Conservation (phyloP, 2,329 filamentous ascomycete genomes). For the Akanthomyces lecanii region DNA sequence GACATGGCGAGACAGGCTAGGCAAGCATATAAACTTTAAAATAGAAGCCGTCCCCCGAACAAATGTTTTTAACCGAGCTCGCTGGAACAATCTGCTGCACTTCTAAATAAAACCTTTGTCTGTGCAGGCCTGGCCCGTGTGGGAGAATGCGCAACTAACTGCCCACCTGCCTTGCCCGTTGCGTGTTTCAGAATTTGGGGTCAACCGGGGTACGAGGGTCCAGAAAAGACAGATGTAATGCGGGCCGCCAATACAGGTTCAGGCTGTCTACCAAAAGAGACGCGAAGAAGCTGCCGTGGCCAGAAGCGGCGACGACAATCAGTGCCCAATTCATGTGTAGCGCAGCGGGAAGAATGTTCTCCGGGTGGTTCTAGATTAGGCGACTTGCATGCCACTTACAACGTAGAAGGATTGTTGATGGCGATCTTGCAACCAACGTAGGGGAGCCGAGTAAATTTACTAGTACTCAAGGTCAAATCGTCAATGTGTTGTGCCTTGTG, state of each 20-base stretch:
- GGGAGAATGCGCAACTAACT: neutral
- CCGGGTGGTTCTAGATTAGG: neutral
- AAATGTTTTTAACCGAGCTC: neutral
- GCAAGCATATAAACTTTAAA: neutral
- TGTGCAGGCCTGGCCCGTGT: constrained; percentile 10
- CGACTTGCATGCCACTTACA: neutral
- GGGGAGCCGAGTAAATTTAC: too few relatives aligned
- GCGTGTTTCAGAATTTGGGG: constrained; percentile 9
- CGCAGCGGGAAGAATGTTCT: neutral
- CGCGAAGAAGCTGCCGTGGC: neutral
- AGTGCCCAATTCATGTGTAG: neutral
- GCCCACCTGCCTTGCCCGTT: neutral
- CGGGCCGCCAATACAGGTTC: neutral
- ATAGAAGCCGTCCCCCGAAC: neutral
- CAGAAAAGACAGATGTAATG: neutral
- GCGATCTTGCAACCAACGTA: neutral
- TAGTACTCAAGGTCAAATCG: neutral
- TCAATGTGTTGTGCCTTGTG: neutral
- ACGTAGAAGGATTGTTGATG: too few relatives aligned
- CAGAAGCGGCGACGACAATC: neutral
- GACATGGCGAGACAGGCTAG: constrained; percentile 7
- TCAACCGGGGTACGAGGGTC: neutral
- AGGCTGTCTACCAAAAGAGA: neutral
- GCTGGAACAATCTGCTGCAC: neutral
- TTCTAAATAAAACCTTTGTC: neutral